Evolutionary conservation across 345 rosid genomes (phyloP), one percentile per base, ranked within the genome.

Genomic region (Aurinia saxatilis): DNA sequence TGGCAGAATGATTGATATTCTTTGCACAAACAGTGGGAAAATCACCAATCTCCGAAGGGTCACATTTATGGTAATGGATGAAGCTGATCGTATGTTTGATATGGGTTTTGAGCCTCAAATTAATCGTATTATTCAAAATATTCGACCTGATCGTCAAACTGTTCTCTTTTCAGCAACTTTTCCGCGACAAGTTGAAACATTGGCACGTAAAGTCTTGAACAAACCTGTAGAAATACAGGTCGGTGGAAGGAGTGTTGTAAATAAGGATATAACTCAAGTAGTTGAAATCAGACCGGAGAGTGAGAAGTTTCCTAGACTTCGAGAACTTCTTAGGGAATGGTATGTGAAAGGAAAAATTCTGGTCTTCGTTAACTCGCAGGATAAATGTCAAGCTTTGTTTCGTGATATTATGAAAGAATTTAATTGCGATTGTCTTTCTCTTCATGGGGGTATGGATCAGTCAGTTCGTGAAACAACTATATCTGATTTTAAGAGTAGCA

Each of bases 161-260:
- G 88, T 87, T 6, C 83, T 90, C 3, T 90, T 90, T 64, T 90
- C 97, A 64, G 86, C 97, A 4, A 90, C 92, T 53, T 87, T 87
- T 70, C 95, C 97, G 61, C 87, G 88, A 8, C 97, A 83, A 73
- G 90, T 90, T 57, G 97, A 90, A 74, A 74, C 77, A 59, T 78
- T 85, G 77, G 97, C 97, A 8, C 90, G 91, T 16, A 82, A 77
- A 57, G 90, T 87, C 17, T 60, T 85, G 80, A 82, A 64, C 77
- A 90, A 79, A 56, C 92, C 97, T 39, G 77, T 87, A 47, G 90
- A 81, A 55, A 80, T 90, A 65, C 97, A 87, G 70, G 87, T 83
- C 15, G 95, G 95, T 68, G 97, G 97, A 62, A 79, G 95, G 78
- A 90, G 97, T 66, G 97, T 90, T 70, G 97, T 87, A 58, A 87